Base-by-base conservation (phyloP, 768 basidiomycete species). In the Tulasnella calospora region DNA sequence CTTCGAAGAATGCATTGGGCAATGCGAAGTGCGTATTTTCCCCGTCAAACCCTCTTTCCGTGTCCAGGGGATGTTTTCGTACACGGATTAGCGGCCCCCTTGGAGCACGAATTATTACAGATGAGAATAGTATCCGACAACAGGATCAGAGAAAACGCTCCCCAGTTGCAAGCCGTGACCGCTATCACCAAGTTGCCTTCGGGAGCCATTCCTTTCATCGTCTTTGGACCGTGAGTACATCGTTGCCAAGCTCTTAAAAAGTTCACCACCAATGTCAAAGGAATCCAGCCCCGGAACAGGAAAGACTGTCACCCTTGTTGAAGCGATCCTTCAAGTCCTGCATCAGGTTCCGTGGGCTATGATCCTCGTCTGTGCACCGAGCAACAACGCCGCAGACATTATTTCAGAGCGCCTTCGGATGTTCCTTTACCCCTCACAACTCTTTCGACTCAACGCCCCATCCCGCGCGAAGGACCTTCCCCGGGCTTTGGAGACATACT, bases 331-430 rank as follows among this genome's bases (percentile, higher is more conserved):
- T 3, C 91, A 92, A 80, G 81, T 92, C 2, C 84, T 91, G 3
- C 81, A 80, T 19, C 78, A 78, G 12, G 81, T 89, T 80, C 85
- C 86, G 0, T 57, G 84, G 4, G 85, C 86, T 1, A 86, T 85
- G 46, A 87, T 92, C 77, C 86, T 92, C 0, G 91, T 88, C 0
- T 91, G 90, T 80, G 90, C 91, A 0, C 91, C 91, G 0, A 90
- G 87, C 83, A 92, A 92, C 83, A 89, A 89, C 1, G 91, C 91
- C 0, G 90, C 90, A 1, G 91, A 92, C 80, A 82, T 89, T 23
- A 85, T 91, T n/a, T 86, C 89, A 1, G 81, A 84, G 35, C 85
- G 87, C 13, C 78, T 78, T 27, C 27, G 30, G 15, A 84, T 91
- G 3, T 10, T 27, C 35, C 44, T 78, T 27, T 15, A 10, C 30